phyloP scores from a whole-genome alignment of 768 basidiomycete species.

The Nevesoporus exiguus region DNA sequence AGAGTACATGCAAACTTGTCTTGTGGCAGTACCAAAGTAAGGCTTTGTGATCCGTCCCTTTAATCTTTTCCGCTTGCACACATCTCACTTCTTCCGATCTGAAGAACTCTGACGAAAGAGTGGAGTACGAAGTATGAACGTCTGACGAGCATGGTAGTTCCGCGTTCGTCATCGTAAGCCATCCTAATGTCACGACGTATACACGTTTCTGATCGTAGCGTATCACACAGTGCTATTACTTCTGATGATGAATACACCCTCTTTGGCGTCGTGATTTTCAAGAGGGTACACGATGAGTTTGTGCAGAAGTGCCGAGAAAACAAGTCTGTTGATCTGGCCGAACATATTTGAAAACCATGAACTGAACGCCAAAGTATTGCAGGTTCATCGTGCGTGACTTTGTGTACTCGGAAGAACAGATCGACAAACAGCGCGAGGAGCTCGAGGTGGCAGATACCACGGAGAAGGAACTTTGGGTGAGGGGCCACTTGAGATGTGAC shows the following conservation, averaged over 20 bases:
- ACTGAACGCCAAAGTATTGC: conserved; percentile 8
- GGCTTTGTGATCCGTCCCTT: conserved; percentile 21
- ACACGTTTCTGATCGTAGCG: conserved; percentile 21
- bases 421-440: conserved; percentile 79
- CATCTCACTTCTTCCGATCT: conserved; percentile 17
- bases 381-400: conserved; percentile 98
- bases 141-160: conserved; percentile 85
- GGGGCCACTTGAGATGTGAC: conserved; percentile 16
- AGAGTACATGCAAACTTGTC: conserved; percentile 88
- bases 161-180: conserved; percentile 80
- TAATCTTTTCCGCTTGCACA: conserved; percentile 9
- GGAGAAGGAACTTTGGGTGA: conserved; percentile 96
- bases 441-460: conserved; percentile 74
- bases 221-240: conserved; percentile 54
- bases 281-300: conserved; percentile 88
- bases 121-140: conserved; percentile 91
- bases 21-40: conserved; percentile 94
- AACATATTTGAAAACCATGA: not conserved
- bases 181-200: conserved; percentile 8
- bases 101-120: conserved; percentile 75
- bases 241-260: conserved; percentile 89
- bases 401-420: conserved; percentile 76
- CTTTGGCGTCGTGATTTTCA: conserved; percentile 85
- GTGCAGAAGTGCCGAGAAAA: conserved; percentile 91
- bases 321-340: conserved; percentile 54